These are phyloP conservation scores for Tetrapisispora taiwanensis DNA, from an alignment of 805 yeast species.

Conservation along the genomic window DNA sequence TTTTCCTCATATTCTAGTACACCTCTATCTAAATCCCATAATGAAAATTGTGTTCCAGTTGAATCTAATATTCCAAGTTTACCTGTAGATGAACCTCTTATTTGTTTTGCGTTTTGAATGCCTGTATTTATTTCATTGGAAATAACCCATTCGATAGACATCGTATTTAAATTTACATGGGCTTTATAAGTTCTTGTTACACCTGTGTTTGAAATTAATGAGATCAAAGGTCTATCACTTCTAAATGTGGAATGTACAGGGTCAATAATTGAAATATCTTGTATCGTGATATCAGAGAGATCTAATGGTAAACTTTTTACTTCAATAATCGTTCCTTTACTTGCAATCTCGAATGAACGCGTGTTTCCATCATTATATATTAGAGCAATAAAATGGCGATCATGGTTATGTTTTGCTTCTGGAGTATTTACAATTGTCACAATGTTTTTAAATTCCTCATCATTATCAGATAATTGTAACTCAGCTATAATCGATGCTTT, in stretches of 20 bases:
- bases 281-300: constrained; percentile 26
- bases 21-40: constrained; percentile 72
- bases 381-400: constrained; percentile 40
- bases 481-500: constrained; percentile 11
- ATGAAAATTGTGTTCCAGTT: constrained; percentile 39
- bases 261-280: constrained; percentile 49
- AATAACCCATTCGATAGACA: constrained; percentile 42
- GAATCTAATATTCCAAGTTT: constrained; percentile 68
- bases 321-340: constrained; percentile 29
- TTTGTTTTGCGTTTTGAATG: constrained; percentile 38
- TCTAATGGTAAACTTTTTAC: constrained; percentile 13
- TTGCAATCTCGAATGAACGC: constrained; percentile 25
- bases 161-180: constrained; percentile 14
- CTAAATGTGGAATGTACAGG: constrained; percentile 41
- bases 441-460: constrained; percentile 9
- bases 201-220: constrained; percentile 49
- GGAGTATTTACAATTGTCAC: constrained; percentile 31
- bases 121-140: constrained; percentile 46
- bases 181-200: constrained; percentile 40
- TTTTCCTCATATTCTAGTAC: constrained; percentile 51
- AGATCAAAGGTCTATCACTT: constrained; percentile 37
- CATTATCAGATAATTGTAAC: constrained; percentile 2
- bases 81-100: constrained; percentile 67
- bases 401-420: constrained; percentile 22
- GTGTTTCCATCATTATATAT: constrained; percentile 33